These are phyloP conservation scores for Rhamnella rubrinervis DNA, from an alignment of 331 rosid genomes.

Conservation along the genomic window DNA sequence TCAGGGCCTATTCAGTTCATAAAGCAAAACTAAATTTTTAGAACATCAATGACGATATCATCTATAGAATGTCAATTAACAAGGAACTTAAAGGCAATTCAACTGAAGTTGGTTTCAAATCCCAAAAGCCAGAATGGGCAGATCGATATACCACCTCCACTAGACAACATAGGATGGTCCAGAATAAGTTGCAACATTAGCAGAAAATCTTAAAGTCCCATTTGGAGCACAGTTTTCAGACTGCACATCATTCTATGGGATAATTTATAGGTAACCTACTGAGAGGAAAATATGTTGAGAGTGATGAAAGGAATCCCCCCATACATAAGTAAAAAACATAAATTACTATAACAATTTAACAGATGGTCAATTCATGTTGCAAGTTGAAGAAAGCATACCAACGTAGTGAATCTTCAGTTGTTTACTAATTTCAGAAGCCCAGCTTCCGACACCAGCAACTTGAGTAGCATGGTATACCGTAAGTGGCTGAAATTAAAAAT, in stretches of 20 bases:
- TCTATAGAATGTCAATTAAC: neutral
- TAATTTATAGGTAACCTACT: neutral
- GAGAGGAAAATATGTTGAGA: neutral
- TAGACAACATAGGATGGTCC: no score
- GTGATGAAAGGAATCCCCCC: neutral
- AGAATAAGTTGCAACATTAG: neutral
- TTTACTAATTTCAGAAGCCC: constrained; percentile 42
- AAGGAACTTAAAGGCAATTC: neutral
- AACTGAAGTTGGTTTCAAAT: no score
- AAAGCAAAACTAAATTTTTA: neutral
- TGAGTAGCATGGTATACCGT: constrained; percentile 64
- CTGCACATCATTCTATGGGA: neutral
- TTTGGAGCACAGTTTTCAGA: neutral
- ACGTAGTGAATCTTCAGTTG: constrained; percentile 73
- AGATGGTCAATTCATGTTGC: constrained; percentile 4
- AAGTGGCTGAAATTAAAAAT: constrained; percentile 63
- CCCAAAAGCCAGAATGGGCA: no score
- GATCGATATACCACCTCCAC: no score
- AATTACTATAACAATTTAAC: neutral
- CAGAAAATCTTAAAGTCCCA: neutral
- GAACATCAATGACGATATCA: neutral
- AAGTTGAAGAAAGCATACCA: constrained; percentile 49
- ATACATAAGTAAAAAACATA: neutral
- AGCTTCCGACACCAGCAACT: constrained; percentile 46
- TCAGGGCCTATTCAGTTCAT: constrained; percentile 65